Conservation (phyloP, 2,329 filamentous ascomycete species). For the Fusarium pininemorale region DNA sequence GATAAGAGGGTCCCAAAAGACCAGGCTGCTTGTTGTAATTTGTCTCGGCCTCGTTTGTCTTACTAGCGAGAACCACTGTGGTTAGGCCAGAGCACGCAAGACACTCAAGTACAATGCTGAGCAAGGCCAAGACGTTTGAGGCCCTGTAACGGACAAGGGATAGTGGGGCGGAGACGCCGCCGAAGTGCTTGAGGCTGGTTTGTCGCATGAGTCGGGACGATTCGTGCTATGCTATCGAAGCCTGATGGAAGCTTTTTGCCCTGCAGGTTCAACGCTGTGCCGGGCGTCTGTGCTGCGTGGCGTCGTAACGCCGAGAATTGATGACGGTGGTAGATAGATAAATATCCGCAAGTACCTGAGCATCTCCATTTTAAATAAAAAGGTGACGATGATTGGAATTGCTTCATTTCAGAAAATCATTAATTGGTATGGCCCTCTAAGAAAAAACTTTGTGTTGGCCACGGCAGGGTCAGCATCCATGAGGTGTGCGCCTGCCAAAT, state of each 20-base stretch:
- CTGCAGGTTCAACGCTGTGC: conserved; percentile 26
- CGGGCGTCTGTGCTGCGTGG: conserved; percentile 25
- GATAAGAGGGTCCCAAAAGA: conserved; percentile 10
- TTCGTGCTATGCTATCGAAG: conserved; percentile 44
- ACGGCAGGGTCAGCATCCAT: background rate
- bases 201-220: conserved; percentile 35
- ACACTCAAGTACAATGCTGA: conserved; percentile 6
- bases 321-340: conserved; percentile 4
- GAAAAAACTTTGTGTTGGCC: background rate
- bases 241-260: conserved; percentile 42
- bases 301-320: conserved; percentile 36
- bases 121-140: conserved; percentile 7
- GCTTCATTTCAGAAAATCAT: background rate
- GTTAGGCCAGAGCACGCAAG: conserved; percentile 26
- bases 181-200: conserved; percentile 31
- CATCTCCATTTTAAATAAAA: background rate
- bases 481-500: background rate
- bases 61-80: conserved; percentile 13
- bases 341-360: background rate
- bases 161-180: conserved; percentile 40
- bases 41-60: conserved; percentile 17
- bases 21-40: conserved; percentile 8
- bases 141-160: conserved; percentile 9
- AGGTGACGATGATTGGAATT: conserved; percentile 1
- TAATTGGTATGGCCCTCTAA: background rate